Base-by-base conservation (phyloP, 768 basidiomycete species). In the Lentinula sp. region DNA sequence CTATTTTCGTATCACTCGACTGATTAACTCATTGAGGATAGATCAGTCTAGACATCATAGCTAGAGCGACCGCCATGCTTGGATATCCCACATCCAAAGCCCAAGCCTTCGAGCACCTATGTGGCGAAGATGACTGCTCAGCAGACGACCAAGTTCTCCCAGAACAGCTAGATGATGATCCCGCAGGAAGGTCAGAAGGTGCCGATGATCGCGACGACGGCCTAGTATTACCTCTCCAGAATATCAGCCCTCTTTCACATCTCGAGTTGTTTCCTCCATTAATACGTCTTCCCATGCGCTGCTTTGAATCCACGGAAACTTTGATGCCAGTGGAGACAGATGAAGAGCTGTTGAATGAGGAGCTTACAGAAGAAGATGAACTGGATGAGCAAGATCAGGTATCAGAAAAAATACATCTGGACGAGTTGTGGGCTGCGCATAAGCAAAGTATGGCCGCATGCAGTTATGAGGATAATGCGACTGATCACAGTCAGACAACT, bases 301-400 rank as follows among this genome's bases (percentile, higher is more conserved):
- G 18, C 46, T 48, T 18, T 10, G 46, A 18, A 6, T 1, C 7
- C 42, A 13, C 39, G 31, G 59, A 60, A 42, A 6, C 16, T 23
- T 52, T 52, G n/a, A 32, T 52, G 16, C 48, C 50, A 15, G 21
- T 23, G 18, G 50, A 60, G 39, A 52, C 48, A 52, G 50, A 60
- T 21, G 37, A 52, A 13, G 59, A 51, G 39, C 9, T 21, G n/a
- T 35, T 51, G 8, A 5, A 35, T 2, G 13, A 52, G 39, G 59
- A 53, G 28, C 50, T 60, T n/a, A 21, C n/a, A 31, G 59, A 60
- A 43, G 59, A 60, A 39, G 59, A 60, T 1, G 43, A 5, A 6
- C 37, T 60, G 21, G 50, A 60, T 52, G 10, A 52, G 18, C 59
- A 43, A 40, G 59, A 60, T 23, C 35, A 52, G 8, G 50, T 16